Percentiles rank a stretch among this genome's conserved stretches.
phyloP scores from a whole-genome alignment of 2,329 filamentous ascomycete species.

The Diplocarpon mali region DNA sequence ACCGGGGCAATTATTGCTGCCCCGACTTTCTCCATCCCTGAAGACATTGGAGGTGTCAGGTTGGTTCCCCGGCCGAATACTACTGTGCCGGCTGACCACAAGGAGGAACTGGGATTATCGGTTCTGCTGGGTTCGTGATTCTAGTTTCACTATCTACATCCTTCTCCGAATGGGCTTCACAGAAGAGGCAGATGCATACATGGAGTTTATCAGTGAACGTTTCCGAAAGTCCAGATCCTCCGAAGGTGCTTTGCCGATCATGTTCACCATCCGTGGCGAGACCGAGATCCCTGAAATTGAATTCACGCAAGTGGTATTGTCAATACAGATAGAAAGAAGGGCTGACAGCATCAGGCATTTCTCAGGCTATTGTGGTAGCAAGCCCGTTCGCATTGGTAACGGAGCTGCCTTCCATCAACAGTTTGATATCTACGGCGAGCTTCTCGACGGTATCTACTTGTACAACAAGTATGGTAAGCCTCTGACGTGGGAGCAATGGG shows the following conservation, averaged over 20 bases:
- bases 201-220: slow-evolving; percentile 65
- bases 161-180: slow-evolving; percentile 65
- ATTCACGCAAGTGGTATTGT: slow-evolving; percentile 31
- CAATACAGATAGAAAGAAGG: neutral
- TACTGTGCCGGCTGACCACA: slow-evolving; percentile 1
- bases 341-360: slow-evolving; percentile 38
- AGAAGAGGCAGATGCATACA: slow-evolving; percentile 67
- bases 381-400: slow-evolving; percentile 66
- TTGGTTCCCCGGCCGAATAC: slow-evolving; percentile 16
- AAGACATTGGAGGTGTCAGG: slow-evolving; percentile 55
- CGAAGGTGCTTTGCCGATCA: slow-evolving; percentile 60
- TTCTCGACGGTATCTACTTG: slow-evolving; percentile 67
- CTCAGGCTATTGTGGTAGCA: slow-evolving; percentile 60
- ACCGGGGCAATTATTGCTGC: slow-evolving; percentile 69
- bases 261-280: slow-evolving; percentile 69
- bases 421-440: slow-evolving; percentile 69
- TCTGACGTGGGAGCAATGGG: slow-evolving; percentile 66
- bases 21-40: slow-evolving; percentile 67
- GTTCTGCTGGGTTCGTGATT: slow-evolving; percentile 70
- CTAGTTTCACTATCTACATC: slow-evolving; percentile 69
- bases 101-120: slow-evolving; percentile 57
- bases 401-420: slow-evolving; percentile 67
- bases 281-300: slow-evolving; percentile 64
- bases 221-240: slow-evolving; percentile 49
- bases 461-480: slow-evolving; percentile 74